Base-by-base conservation (phyloP, 495 filamentous ascomycete species). In the Choiromyces venosus region DNA sequence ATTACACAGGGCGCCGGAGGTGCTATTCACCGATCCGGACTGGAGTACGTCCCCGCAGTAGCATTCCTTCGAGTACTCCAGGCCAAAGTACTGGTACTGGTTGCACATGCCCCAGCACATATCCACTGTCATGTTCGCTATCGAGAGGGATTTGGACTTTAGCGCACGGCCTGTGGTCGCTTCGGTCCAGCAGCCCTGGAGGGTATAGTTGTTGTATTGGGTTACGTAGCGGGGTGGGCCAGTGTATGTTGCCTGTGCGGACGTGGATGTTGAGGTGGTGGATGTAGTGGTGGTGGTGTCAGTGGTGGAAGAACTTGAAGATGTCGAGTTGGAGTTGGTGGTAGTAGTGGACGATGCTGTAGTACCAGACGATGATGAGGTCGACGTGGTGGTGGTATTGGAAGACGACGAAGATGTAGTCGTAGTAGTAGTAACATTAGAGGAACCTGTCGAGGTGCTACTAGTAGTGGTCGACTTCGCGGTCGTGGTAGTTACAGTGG, bases 51-150 rank as follows among this genome's bases (percentile, higher is more conserved):
- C 72, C 4, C 82, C 83, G 66, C 82, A 84, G 71, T 83, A 84
- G 70, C 83, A 84, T 65, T 84, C 83, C 36, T 76, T 75, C 4
- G 74, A 70, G 68, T 83, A 84, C 71, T 85, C 83, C 36, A 82
- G 72, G 19, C 82, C 81, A 64, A 83, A 83, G 61, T 81, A 84
- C 9, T 65, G 75, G 38, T 78, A 81, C 1, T 80, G 79, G 36
- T 74, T 70, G 66, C 83, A 84, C 46, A 66, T 74, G 9, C 73
- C 74, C 21, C 77, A 79, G 68, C 83, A 84, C n/a, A n/a, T 76
- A 40, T 83, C 78, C 29, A 78, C 65, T n/a, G 66, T 73, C 61
- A 71, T 76, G 40, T 77, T 69, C 7, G 40, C 67, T 44, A 44
- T 69, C 37, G 44, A 72, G 38, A 67, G 33, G 16, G 79, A 72